Evolutionary conservation across 768 basidiomycete genomes (phyloP).

Genomic region (Hericium erinaceus): DNA sequence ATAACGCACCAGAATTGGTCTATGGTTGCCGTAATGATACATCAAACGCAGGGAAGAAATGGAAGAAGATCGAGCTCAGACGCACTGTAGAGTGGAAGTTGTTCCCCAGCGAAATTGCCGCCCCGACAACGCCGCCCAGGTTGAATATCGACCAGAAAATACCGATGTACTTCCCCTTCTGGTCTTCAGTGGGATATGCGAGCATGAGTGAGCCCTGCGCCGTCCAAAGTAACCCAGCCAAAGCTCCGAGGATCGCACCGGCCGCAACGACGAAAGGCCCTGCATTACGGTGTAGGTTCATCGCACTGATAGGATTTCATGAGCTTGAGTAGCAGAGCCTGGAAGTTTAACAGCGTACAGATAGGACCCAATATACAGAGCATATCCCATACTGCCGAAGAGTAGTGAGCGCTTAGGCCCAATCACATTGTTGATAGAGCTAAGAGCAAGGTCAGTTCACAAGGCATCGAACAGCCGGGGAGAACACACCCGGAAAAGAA

Average conservation of each 20-base stretch:
- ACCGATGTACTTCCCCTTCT: slow-evolving; percentile 71
- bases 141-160: slow-evolving; percentile 86
- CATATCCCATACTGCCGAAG: slow-evolving; percentile 68
- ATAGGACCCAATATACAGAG: slow-evolving; percentile 65
- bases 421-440: slow-evolving; percentile 72
- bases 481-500: slow-evolving; percentile 60
- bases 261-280: slow-evolving; percentile 59
- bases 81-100: slow-evolving; percentile 57
- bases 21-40: slow-evolving; percentile 7
- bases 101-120: slow-evolving; percentile 61
- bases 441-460: neutral
- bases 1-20: slow-evolving; percentile 23
- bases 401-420: slow-evolving; percentile 69
- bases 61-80: neutral
- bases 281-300: slow-evolving; percentile 59
- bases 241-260: slow-evolving; percentile 66
- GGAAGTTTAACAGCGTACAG: slow-evolving; percentile 36
- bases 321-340: neutral
- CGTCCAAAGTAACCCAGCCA: slow-evolving; percentile 69
- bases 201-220: slow-evolving; percentile 82
- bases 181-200: slow-evolving; percentile 69
- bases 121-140: slow-evolving; percentile 70
- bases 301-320: slow-evolving; percentile 31
- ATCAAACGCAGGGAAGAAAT: neutral
- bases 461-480: neutral